Base-by-base conservation (phyloP, 306 rosid species). In the Macrotyloma uniflorum region DNA sequence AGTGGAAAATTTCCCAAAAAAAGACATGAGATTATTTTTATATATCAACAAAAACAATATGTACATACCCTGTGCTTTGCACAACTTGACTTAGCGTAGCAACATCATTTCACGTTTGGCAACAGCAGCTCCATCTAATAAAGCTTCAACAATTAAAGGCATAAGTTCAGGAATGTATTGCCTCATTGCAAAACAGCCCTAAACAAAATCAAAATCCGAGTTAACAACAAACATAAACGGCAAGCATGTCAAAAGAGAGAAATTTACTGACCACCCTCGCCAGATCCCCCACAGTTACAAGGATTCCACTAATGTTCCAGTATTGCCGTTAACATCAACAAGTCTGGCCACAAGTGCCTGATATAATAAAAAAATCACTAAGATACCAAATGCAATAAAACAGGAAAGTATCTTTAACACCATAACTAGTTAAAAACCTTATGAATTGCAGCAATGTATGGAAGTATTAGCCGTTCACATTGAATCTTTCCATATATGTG, bases 101-200 rank as follows among this genome's bases (percentile, higher is more conserved):
- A 50, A 95, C 98, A 75, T 97, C 67, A 95, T 93, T 83, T 95
- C 99, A 47, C 99, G 97, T 80, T 95, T 93, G 46, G 89, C 58
- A 64, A 91, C 97, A 35, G 99, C 93, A 42, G 99, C 93, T 67
- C 99, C 99, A 88, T 95, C 99, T 90, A 88, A 69, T 81, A 95
- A 85, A 79, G 99, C 99, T 0, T 95, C 99, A 81, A 93, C 96
- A 62, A 95, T 95, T 83, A 93, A 88, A 63, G 99, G 99, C 99
- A 95, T 93, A 76, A 95, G 99, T 87, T 93, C 98, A 18, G 98
- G 96, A 83, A 95, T 90, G 89, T 92, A 95, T 84, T 87, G 94
- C 88, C 98, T 91, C 99, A 95, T 95, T 33, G 91, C 95, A 85
- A 86, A 95, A 77, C 99, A 97, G 63, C 98, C 99, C 99, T 95